Conservation (phyloP, 208 protist species). For the Wallacemonas collosoma region DNA sequence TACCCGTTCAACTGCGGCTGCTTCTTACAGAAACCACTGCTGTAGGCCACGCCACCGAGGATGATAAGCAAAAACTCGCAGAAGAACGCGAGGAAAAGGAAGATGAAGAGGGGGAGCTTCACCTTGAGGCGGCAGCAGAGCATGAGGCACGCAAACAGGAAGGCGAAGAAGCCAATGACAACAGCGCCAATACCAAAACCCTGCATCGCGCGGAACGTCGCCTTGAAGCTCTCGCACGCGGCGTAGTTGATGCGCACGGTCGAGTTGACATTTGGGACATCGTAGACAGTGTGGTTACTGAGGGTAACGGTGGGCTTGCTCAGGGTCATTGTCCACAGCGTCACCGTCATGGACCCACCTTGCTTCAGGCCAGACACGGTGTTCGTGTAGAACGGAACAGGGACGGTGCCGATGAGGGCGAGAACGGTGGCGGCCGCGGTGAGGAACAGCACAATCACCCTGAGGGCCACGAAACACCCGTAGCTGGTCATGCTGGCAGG, state of each 20-base stretch:
- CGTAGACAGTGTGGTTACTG: conserved; percentile 17
- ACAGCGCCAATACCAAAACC: conserved; percentile 45
- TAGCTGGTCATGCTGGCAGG: conserved; percentile 1
- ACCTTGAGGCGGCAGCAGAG: conserved; percentile 49
- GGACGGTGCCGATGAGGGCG: conserved; percentile 40
- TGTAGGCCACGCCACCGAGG: conserved; percentile 31
- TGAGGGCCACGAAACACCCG: conserved; percentile 27
- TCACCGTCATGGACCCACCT: conserved; percentile 31
- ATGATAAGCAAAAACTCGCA: conserved; percentile 37
- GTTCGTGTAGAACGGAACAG: conserved; percentile 37
- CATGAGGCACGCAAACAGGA: conserved; percentile 42
- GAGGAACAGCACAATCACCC: conserved; percentile 39
- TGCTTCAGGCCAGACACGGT: conserved; percentile 30
- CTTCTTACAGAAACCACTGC: conserved; percentile 37
- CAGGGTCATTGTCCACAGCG: conserved; percentile 36
- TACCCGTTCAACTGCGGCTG: not conserved
- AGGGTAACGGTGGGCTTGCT: conserved; percentile 25
- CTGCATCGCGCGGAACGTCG: conserved; percentile 40
- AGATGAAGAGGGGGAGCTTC: conserved; percentile 55
- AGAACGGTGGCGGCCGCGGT: conserved; percentile 34
- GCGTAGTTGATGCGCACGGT: conserved; percentile 52
- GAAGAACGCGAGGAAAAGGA: conserved; percentile 36
- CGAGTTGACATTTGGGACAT: conserved; percentile 4
- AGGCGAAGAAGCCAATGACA: conserved; percentile 47
- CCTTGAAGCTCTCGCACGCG: conserved; percentile 38